phyloP scores from a whole-genome alignment of 2,329 filamentous ascomycete genomes.

The Aspergillus sp. region DNA sequence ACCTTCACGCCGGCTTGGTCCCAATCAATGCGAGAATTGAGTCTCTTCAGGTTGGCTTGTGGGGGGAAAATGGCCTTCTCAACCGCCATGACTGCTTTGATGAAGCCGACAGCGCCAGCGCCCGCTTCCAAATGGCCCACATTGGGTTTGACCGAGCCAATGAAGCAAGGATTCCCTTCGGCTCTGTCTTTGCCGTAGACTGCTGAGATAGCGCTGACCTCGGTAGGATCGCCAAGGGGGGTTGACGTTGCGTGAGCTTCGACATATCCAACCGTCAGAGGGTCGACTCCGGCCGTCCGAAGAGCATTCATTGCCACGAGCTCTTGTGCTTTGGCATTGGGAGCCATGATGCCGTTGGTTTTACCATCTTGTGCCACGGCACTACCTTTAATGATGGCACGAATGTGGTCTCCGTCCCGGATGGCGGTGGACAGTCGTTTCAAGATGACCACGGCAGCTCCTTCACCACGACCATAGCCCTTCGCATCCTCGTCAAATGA shows the following conservation, averaged over 20 bases:
- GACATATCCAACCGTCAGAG: constrained; percentile 15
- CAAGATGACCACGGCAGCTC: constrained; percentile 27
- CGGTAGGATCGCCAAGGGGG: constrained; percentile 20
- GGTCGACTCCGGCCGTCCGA: constrained; percentile 12
- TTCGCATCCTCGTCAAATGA: constrained; percentile 31
- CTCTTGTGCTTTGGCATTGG: constrained; percentile 29
- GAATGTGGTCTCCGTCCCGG: constrained; percentile 27
- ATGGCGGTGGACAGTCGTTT: constrained; percentile 27
- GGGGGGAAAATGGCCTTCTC: constrained; percentile 23
- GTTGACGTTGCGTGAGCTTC: constrained; percentile 24
- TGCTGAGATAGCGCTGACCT: constrained; percentile 11
- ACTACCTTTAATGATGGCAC: constrained; percentile 28
- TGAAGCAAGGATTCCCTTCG: constrained; percentile 18
- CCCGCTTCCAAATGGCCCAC: constrained; percentile 31
- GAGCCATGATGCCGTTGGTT: constrained; percentile 36
- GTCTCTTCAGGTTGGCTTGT: constrained; percentile 32
- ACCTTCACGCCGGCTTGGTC: constrained; percentile 20
- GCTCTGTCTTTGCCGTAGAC: constrained; percentile 14
- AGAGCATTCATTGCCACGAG: constrained; percentile 24
- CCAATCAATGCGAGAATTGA: constrained; percentile 34
- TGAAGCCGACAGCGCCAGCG: constrained; percentile 23
- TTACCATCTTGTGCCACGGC: constrained; percentile 33
- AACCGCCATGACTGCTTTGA: constrained; percentile 26
- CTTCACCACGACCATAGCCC: constrained; percentile 33
- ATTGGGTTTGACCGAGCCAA: constrained; percentile 33